phyloP scores from a whole-genome alignment of 2,329 filamentous ascomycete genomes.

The Microsporum ferrugineum region DNA sequence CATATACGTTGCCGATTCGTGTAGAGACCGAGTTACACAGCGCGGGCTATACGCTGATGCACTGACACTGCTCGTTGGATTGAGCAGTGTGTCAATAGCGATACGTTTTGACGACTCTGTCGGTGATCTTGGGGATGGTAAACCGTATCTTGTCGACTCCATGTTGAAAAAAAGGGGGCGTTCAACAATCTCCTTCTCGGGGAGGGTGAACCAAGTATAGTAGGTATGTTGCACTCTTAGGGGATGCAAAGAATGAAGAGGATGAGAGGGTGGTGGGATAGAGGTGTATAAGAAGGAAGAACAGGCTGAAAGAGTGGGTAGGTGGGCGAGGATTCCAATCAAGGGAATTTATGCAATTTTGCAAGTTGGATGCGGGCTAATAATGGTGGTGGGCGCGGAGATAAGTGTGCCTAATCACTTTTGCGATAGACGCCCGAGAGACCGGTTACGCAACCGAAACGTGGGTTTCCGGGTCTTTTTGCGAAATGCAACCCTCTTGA shows the following conservation, averaged over 20 bases:
- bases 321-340: not conserved
- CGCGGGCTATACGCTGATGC: not conserved
- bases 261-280: not conserved
- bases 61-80: constrained; percentile 5
- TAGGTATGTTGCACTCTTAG: not conserved
- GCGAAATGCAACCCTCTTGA: not conserved
- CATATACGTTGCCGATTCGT: not conserved
- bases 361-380: not conserved
- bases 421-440: not conserved
- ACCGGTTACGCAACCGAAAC: not conserved
- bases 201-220: not conserved
- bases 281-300: not conserved
- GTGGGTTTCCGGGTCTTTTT: not conserved
- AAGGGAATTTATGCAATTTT: not conserved
- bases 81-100: constrained; percentile 9
- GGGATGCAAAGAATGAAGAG: not conserved
- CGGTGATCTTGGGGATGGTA: constrained; percentile 5
- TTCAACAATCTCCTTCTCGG: not conserved
- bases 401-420: not conserved
- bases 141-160: not conserved
- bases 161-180: not conserved
- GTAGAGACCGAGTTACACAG: not conserved
- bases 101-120: constrained; percentile 8
- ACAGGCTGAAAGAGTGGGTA: not conserved
- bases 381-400: not conserved